phyloP scores from a whole-genome alignment of 2,329 filamentous ascomycete genomes.

The Aspergillus carbonarius region DNA sequence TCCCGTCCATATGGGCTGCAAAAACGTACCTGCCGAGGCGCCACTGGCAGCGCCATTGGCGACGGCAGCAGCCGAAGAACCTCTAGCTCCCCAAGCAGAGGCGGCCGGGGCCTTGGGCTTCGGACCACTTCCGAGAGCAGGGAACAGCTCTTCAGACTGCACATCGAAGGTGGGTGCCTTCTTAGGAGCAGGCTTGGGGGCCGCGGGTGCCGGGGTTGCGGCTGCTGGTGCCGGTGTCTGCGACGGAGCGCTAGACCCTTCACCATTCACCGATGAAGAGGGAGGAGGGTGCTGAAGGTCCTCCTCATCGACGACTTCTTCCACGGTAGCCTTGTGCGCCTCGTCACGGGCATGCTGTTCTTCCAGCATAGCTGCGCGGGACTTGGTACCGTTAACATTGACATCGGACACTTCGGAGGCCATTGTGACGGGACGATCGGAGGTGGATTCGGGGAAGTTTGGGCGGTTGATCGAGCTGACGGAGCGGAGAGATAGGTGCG shows the following conservation, averaged over 20 bases:
- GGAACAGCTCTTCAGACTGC: slow-evolving; percentile 87
- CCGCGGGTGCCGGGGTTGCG: slow-evolving; percentile 35
- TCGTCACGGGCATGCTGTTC: slow-evolving; percentile 54
- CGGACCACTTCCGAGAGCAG: slow-evolving; percentile 73
- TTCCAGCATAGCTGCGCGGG: slow-evolving; percentile 54
- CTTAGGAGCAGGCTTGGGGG: slow-evolving; percentile 40
- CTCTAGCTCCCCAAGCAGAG: slow-evolving; percentile 75
- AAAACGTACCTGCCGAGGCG: slow-evolving; percentile 50
- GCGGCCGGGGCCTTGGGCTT: slow-evolving; percentile 64
- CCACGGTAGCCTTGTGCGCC: slow-evolving; percentile 66
- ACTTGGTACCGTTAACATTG: slow-evolving; percentile 40
- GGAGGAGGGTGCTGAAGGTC: slow-evolving; percentile 60
- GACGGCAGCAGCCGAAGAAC: slow-evolving; percentile 39
- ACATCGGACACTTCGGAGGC: slow-evolving; percentile 32
- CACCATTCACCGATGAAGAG: slow-evolving; percentile 42
- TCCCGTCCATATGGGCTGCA: background rate
- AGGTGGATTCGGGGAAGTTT: background rate
- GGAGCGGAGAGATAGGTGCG: background rate
- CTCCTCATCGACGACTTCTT: slow-evolving; percentile 80
- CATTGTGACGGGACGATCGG: slow-evolving; percentile 24
- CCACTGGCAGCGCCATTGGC: slow-evolving; percentile 57
- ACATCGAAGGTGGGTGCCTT: slow-evolving; percentile 66
- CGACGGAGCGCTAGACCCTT: slow-evolving; percentile 26
- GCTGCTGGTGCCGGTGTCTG: slow-evolving; percentile 26
- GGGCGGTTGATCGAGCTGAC: background rate